Evolutionary conservation across 2,329 filamentous ascomycete genomes (phyloP), one percentile per base, ranked within the genome.

Genomic region (Ascochyta pisi): DNA sequence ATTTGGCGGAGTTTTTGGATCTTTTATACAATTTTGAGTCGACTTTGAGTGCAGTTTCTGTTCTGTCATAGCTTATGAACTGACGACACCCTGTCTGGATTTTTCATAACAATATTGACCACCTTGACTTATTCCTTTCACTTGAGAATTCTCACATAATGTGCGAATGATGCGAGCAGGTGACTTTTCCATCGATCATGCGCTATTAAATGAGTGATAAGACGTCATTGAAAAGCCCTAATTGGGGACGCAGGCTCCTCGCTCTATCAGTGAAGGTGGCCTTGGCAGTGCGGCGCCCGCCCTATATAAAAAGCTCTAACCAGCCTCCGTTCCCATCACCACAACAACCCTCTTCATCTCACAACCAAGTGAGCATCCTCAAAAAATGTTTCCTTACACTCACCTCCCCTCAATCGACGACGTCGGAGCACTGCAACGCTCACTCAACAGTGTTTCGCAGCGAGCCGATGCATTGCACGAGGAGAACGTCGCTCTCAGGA

Each of bases 181-280:
- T n/a, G 7, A 26, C 2, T 24, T 10, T 24, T 5, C n/a, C 22
- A 24, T 24, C 5, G 19, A 19, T 10, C 6, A 3, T 6, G 26
- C 3, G 7, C 15, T 3, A 15, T 10, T 26, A 26, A 26, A 26
- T 8, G 8, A 26, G 8, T 19, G 19, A 19, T 19, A 19, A 19
- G 19, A 19, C 19, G 19, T 19, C 19, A 19, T 19, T 19, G 2
- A 3, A 19, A 19, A 19, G 19, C 10, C 27, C 3, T 3, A 31
- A 13, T 5, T 15, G 0, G 8, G 15, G 16, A 22, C 23, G 23
- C 3, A n/a, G 22, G 19, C 29, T 2, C 10, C 12, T 27, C 2
- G n/a, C 12, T 29, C 41, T 6, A 12, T 9, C n/a, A 47, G 43
- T 53, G 43, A 53, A 53, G 24, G 15, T 23, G 26, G 38, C 37